Base-by-base conservation (phyloP, 441 rosid genomes). In the Francoa sonchifolia region DNA sequence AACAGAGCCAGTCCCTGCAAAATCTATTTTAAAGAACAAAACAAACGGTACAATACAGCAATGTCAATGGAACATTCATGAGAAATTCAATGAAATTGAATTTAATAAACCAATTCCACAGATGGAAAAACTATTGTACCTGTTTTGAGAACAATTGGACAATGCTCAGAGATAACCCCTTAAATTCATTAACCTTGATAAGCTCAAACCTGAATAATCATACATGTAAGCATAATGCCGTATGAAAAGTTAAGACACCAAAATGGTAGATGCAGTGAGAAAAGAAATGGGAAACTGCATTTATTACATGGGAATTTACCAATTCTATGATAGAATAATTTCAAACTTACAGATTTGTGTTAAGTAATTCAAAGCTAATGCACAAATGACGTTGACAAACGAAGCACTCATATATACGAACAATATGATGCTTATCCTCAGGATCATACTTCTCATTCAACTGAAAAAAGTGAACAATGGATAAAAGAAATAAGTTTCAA, bases 391-490 rank as follows among this genome's bases (percentile, higher is more conserved):
- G 76, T 35, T 73, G 95, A 72, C 67, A 56, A 47, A 83, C 76
- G 69, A 92, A 92, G 75, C 74, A 77, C 62, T 92, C 97, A 57
- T 81, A 77, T 48, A 92, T 83, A 53, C 97, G 97, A 69, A 92
- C 99, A 54, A 92, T 84, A 65, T 92, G 97, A 79, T 82, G 81
- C 75, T 87, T 84, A 62, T 92, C 99, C 62, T 87, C 97, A 3
- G 93, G 99, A 71, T 92, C 99, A 62, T 82, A 84, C 69, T 87
- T 87, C 76, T 68, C 84, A 75, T 92, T 92, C 62, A 92, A 74
- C 99, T 92, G 82, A 59, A n/a, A 47, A 56, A 42, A 22, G 13
- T 11, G 55, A 50, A 57, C 61, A 44, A 33, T 23, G 23, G 36
- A 59, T 60, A 42, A 49, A 53, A 63, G 47, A 48, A 31, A 40